Conservation (phyloP, 352 stramenopile genomes). For the Aphanomyces cochlioides region DNA sequence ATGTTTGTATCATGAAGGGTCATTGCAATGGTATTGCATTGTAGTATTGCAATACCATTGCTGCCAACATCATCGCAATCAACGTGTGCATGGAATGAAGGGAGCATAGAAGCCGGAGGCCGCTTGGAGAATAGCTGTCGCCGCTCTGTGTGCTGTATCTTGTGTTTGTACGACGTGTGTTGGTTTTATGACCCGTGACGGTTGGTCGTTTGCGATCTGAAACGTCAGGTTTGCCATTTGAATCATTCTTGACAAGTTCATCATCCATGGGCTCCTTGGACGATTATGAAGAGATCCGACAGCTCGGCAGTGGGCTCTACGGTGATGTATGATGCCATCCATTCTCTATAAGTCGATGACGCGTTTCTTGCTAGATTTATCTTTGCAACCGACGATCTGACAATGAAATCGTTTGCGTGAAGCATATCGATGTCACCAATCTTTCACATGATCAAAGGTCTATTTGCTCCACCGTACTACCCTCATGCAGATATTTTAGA, state of each 20-base stretch:
- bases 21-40: no score
- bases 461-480: background rate
- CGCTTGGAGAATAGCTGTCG: no score
- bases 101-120: no score
- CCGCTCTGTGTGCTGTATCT: no score
- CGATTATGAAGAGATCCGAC: slow-evolving; percentile 20
- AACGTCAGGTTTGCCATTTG: background rate
- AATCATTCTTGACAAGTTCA: no score
- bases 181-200: no score
- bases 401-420: slow-evolving; percentile 26
- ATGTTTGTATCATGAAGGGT: no score
- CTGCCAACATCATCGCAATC: no score
- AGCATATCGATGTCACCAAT: background rate
- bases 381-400: slow-evolving; percentile 11
- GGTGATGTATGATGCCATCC: slow-evolving; percentile 8
- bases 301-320: slow-evolving; percentile 20
- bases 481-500: background rate
- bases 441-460: background rate
- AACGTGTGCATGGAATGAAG: no score
- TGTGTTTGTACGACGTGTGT: no score
- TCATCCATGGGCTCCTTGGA: background rate
- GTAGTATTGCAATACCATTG: no score
- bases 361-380: background rate
- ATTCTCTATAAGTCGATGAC: background rate
- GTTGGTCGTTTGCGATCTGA: background rate